Conservation (phyloP, 2,329 filamentous ascomycete species). For the Xylariaceae sp. region DNA sequence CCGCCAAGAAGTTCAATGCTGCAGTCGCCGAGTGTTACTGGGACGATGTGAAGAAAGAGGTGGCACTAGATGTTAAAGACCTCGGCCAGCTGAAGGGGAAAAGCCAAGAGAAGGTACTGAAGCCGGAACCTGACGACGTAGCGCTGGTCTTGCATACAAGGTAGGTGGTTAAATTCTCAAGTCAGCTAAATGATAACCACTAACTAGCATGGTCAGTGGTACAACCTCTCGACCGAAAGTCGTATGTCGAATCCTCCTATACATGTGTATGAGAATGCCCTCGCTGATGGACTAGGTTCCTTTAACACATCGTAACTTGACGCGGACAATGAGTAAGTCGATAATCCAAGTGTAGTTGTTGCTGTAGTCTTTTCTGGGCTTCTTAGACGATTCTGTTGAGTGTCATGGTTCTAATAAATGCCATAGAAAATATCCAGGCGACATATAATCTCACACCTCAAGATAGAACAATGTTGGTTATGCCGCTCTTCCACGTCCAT, state of each 20-base stretch:
- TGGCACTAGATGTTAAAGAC: constrained; percentile 79
- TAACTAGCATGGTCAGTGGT: constrained; percentile 51
- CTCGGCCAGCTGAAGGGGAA: constrained; percentile 63
- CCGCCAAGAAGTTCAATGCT: constrained; percentile 76
- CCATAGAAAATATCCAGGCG: constrained; percentile 69
- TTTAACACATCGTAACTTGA: constrained; percentile 79
- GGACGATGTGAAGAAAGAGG: constrained; percentile 64
- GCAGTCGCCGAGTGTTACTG: constrained; percentile 89
- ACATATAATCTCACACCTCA: constrained; percentile 73
- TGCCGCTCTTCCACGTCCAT: constrained; percentile 90
- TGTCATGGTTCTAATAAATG: constrained; percentile 3
- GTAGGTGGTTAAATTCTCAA: constrained; percentile 29
- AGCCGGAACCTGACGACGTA: constrained; percentile 72
- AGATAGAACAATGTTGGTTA: constrained; percentile 83
- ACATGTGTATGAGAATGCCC: constrained; percentile 4
- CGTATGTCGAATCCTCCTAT: constrained; percentile 47
- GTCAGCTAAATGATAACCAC: constrained; percentile 8
- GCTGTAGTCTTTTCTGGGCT: neutral
- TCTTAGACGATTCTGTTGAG: neutral
- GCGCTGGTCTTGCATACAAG: constrained; percentile 81
- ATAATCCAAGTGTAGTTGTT: neutral
- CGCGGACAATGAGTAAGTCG: constrained; percentile 72
- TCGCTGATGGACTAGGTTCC: constrained; percentile 57
- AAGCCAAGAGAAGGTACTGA: constrained; percentile 43
- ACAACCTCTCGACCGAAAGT: constrained; percentile 87